Evolutionary conservation across 176 grass and related monocot genomes (phyloP).

Genomic region (Luzula sylvatica): DNA sequence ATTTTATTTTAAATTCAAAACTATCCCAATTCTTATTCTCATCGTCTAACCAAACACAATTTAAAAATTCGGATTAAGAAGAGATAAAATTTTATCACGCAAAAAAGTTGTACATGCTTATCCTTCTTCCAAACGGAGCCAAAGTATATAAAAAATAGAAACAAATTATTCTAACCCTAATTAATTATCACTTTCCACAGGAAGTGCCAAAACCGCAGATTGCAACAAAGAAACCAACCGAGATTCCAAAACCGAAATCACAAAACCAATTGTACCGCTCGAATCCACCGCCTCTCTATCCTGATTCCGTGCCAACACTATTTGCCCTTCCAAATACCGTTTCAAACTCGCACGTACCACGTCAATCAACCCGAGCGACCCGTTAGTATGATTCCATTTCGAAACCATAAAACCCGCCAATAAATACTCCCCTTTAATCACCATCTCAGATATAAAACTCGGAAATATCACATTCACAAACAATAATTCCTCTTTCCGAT

Average conservation of each 20-base stretch:
- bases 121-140: background rate
- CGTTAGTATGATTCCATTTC: conserved; percentile 79
- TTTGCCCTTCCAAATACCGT: conserved; percentile 48
- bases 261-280: conserved; percentile 15
- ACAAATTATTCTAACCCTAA: conserved; percentile 1
- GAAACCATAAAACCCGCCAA: conserved; percentile 66
- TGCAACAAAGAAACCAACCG: conserved; percentile 44
- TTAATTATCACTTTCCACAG: conserved; percentile 12
- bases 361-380: conserved; percentile 67
- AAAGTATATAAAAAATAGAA: conserved; percentile 7
- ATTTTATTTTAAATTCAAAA: too few species aligned
- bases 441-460: conserved; percentile 64
- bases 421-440: conserved; percentile 48
- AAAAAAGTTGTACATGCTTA: too few species aligned
- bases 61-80: too few species aligned
- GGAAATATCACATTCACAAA: conserved; percentile 56
- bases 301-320: conserved; percentile 36
- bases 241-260: conserved; percentile 32
- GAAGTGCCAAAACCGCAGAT: conserved; percentile 50
- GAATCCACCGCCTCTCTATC: conserved; percentile 17
- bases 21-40: too few species aligned
- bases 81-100: too few species aligned
- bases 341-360: conserved; percentile 38
- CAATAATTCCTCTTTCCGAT: conserved; percentile 19
- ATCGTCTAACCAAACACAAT: too few species aligned